Percentiles rank a stretch among this genome's conserved stretches.
Conservation (phyloP, 768 basidiomycete species). For the Leccinum incarnatum region DNA sequence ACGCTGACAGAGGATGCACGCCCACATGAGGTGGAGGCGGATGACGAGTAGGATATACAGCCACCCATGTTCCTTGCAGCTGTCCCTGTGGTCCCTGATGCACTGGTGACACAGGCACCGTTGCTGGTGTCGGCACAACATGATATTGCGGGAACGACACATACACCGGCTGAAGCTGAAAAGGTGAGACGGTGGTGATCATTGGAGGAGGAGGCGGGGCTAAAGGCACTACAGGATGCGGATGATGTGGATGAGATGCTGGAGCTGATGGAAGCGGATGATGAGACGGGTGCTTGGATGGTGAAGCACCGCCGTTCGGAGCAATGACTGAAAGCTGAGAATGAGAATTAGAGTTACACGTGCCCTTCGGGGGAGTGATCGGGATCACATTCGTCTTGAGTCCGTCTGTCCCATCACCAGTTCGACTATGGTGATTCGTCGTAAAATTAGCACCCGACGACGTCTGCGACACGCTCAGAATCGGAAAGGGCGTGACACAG, state of each 20-base stretch:
- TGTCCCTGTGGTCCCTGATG: not conserved
- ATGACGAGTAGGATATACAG: too few relatives aligned
- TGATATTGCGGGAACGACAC: constrained; percentile 23
- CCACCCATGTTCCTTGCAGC: too few relatives aligned
- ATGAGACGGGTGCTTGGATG: not conserved
- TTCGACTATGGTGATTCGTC: not conserved
- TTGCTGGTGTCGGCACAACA: constrained; percentile 7
- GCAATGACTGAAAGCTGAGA: not conserved
- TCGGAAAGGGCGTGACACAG: too few relatives aligned
- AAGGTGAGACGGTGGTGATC: constrained; percentile 13
- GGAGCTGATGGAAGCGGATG: constrained; percentile 11
- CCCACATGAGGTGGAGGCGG: too few relatives aligned
- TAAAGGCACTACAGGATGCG: constrained; percentile 8
- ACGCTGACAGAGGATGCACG: too few relatives aligned
- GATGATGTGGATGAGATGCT: constrained; percentile 2
- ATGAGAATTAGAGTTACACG: constrained; percentile 2
- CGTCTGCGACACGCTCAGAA: too few relatives aligned
- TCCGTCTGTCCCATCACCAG: not conserved
- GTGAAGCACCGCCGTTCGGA: not conserved
- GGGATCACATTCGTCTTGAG: constrained; percentile 8
- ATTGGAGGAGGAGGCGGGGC: constrained; percentile 10
- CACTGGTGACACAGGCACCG: not conserved
- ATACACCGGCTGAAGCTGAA: constrained; percentile 18
- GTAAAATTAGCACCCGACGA: too few relatives aligned
- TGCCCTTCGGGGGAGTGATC: constrained; percentile 1